phyloP scores from a whole-genome alignment of 2,329 filamentous ascomycete genomes.

The Alternaria metachromatica region DNA sequence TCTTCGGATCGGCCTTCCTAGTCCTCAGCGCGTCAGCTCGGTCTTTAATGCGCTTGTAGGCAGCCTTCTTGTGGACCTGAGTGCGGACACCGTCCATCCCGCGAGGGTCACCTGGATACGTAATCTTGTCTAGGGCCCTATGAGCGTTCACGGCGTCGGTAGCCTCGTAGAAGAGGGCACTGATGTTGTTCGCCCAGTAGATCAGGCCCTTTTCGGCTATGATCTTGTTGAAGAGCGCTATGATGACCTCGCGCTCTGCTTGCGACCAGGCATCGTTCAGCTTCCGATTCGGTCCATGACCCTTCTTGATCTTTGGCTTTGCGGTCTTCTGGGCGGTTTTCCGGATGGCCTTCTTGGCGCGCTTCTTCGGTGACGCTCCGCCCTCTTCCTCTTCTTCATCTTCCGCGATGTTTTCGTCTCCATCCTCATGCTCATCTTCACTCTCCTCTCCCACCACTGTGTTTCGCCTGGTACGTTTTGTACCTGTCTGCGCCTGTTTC shows the following conservation, averaged over 20 bases:
- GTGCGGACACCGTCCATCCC: not conserved
- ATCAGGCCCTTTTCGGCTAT: not conserved
- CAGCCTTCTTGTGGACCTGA: not conserved
- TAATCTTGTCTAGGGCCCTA: not conserved
- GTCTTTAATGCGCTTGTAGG: no score
- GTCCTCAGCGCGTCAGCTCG: not conserved
- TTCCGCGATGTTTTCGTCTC: not conserved
- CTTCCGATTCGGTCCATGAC: not conserved
- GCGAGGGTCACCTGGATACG: not conserved
- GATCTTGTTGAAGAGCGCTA: not conserved
- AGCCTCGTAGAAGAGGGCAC: not conserved
- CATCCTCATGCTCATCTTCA: not conserved
- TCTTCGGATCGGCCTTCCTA: not conserved
- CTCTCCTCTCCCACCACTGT: accelerated
- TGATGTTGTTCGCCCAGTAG: not conserved
- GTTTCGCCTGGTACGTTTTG: not conserved
- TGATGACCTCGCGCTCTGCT: not conserved
- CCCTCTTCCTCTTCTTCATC: not conserved
- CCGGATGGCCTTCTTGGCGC: not conserved
- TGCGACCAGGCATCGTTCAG: not conserved
- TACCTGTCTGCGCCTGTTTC: not conserved
- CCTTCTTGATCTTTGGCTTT: not conserved
- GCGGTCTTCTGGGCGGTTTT: not conserved
- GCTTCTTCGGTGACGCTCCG: not conserved
- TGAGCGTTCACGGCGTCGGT: not conserved